Percentiles rank a stretch among this genome's conserved stretches.
Conservation (phyloP, 768 basidiomycete species). For the Hypholoma fasciculare region DNA sequence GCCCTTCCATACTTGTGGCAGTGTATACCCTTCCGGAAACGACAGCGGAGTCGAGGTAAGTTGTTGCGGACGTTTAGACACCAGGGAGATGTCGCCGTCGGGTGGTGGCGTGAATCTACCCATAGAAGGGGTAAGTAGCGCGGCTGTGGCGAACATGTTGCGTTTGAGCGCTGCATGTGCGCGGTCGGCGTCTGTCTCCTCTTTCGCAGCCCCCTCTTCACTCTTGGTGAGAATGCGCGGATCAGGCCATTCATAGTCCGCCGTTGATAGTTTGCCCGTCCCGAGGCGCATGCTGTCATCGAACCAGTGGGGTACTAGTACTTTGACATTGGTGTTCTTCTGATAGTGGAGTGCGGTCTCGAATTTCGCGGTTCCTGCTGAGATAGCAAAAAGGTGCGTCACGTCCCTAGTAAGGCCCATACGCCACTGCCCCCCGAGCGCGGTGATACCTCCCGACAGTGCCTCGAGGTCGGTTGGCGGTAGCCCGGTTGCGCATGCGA, state of each 20-base stretch:
- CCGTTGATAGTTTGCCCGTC: conserved; percentile 46
- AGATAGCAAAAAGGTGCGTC: conserved; percentile 79
- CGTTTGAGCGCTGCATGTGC: conserved; percentile 30
- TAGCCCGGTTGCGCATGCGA: conserved; percentile 65
- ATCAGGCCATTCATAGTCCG: conserved; percentile 73
- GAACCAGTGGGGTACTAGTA: conserved; percentile 93
- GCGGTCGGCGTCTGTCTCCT: conserved; percentile 19
- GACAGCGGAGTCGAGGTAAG: neutral
- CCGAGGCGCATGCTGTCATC: conserved; percentile 73
- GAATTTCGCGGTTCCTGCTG: conserved; percentile 52
- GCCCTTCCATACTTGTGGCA: conserved; percentile 52
- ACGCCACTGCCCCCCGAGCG: conserved; percentile 84
- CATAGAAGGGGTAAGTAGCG: conserved; percentile 25
- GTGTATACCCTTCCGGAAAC: neutral
- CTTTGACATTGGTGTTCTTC: conserved; percentile 55
- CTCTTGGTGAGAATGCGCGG: conserved; percentile 42
- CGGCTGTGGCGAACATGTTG: conserved; percentile 30
- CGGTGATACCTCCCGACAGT: conserved; percentile 68
- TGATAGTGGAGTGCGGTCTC: conserved; percentile 57
- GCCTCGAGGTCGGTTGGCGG: conserved; percentile 68
- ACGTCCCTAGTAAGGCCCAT: conserved; percentile 77
- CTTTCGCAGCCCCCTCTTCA: conserved; percentile 9
- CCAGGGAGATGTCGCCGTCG: conserved; percentile 14
- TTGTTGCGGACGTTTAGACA: neutral
- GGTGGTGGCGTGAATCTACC: conserved; percentile 13